phyloP scores from a whole-genome alignment of 805 yeast species.

The Candida golubevii region DNA sequence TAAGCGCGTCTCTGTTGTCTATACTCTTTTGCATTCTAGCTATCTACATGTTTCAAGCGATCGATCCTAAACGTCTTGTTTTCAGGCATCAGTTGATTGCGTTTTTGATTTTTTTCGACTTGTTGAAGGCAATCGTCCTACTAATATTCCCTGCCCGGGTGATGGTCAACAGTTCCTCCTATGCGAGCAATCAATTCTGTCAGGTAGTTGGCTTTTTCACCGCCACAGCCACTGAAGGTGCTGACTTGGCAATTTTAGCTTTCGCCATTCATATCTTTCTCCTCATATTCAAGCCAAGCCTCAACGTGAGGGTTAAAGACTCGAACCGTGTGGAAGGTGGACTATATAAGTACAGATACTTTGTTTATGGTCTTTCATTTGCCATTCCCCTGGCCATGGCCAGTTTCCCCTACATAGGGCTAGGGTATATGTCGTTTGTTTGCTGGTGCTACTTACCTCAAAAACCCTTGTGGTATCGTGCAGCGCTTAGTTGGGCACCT shows the following conservation, averaged over 20 bases:
- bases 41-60: slow-evolving; percentile 55
- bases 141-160: slow-evolving; percentile 66
- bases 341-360: slow-evolving; percentile 51
- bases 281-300: slow-evolving; percentile 60
- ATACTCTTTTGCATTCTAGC: slow-evolving; percentile 51
- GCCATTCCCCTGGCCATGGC: slow-evolving; percentile 66
- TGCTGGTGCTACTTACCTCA: slow-evolving; percentile 81
- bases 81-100: slow-evolving; percentile 70
- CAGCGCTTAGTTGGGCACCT: slow-evolving; percentile 78
- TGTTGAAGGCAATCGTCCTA: slow-evolving; percentile 65
- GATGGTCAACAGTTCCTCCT: slow-evolving; percentile 38
- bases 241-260: slow-evolving; percentile 75
- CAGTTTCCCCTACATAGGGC: slow-evolving; percentile 65
- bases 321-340: slow-evolving; percentile 62
- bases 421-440: slow-evolving; percentile 53
- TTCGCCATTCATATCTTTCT: slow-evolving; percentile 82
- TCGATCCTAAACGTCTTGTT: slow-evolving; percentile 57
- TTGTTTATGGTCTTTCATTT: slow-evolving; percentile 55
- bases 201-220: slow-evolving; percentile 78
- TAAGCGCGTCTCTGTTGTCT: slow-evolving; percentile 35
- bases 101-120: slow-evolving; percentile 66
- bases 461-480: slow-evolving; percentile 65
- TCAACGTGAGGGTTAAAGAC: slow-evolving; percentile 38
- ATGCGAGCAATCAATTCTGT: slow-evolving; percentile 48
- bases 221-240: slow-evolving; percentile 76